Evolutionary conservation across 306 rosid genomes (phyloP).

Genomic region (Oxytropis ochrocephala): DNA sequence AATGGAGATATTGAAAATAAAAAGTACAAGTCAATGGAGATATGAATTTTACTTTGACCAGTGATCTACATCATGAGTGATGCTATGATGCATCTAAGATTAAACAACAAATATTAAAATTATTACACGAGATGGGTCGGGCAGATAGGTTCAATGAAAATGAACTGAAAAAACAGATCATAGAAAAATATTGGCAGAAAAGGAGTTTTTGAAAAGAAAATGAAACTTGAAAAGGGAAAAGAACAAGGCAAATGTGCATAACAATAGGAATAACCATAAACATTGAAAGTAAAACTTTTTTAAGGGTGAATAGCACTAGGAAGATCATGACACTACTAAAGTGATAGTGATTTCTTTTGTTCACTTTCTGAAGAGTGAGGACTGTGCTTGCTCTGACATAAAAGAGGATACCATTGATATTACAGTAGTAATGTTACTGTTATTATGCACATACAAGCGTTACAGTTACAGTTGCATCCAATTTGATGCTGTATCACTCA

Average conservation of each 20-base stretch:
- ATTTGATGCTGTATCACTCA: slow-evolving; percentile 15
- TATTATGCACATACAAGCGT: neutral
- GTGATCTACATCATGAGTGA: slow-evolving; percentile 9
- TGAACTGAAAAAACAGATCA: neutral
- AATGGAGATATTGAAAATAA: slow-evolving; percentile 15
- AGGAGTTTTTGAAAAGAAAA: neutral
- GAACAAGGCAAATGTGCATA: neutral
- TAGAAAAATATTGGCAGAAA: neutral
- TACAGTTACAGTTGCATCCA: slow-evolving; percentile 21
- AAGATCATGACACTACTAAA: slow-evolving; percentile 26
- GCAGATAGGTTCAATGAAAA: neutral
- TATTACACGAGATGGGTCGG: neutral
- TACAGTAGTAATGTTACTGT: slow-evolving; percentile 6
- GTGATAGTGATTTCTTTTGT: slow-evolving; percentile 20
- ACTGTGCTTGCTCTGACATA: slow-evolving; percentile 38
- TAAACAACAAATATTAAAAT: neutral
- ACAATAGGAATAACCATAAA: neutral
- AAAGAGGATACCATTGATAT: slow-evolving; percentile 22
- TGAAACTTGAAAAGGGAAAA: neutral
- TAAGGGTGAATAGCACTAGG: slow-evolving; percentile 9
- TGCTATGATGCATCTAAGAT: slow-evolving; percentile 20
- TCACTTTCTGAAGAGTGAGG: slow-evolving; percentile 34
- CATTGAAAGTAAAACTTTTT: slow-evolving; percentile 12
- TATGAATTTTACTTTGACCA: slow-evolving; percentile 34
- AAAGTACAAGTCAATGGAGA: slow-evolving; percentile 16